Conservation (phyloP, 2,329 filamentous ascomycete genomes). For the Aspergillus quadricinctus region DNA sequence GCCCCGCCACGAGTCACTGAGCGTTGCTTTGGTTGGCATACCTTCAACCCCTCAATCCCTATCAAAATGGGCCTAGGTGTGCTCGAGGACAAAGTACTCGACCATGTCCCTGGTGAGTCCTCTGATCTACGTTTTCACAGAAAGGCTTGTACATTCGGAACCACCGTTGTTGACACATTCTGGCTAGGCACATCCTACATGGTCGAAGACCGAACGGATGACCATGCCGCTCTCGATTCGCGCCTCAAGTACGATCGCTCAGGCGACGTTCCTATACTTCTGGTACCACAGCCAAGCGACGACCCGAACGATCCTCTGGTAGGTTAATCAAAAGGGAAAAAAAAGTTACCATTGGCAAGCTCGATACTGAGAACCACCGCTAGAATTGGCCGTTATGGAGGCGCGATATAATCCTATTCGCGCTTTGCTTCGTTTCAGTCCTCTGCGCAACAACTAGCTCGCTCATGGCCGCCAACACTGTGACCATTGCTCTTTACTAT, state of each 20-base stretch:
- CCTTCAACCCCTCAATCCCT: background rate
- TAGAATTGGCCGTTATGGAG: constrained; percentile 83
- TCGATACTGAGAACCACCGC: background rate
- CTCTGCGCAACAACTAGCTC: constrained; percentile 81
- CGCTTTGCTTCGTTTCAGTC: constrained; percentile 75
- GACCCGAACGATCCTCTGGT: constrained; percentile 85
- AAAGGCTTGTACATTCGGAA: background rate
- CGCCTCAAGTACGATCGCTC: constrained; percentile 68
- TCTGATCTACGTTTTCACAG: background rate
- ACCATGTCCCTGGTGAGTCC: constrained; percentile 68
- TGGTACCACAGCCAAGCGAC: constrained; percentile 86
- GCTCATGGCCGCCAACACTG: constrained; percentile 81
- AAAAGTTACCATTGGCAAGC: background rate
- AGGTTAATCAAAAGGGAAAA: constrained; percentile 16
- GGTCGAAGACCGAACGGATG: constrained; percentile 50
- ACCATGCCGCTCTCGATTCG: constrained; percentile 31
- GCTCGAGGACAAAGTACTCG: constrained; percentile 61
- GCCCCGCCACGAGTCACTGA: background rate
- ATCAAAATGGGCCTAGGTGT: constrained; percentile 65
- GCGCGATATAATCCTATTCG: constrained; percentile 73
- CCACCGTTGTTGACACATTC: background rate
- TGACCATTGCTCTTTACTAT: constrained; percentile 69
- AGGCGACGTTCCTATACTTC: constrained; percentile 65
- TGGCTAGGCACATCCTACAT: constrained; percentile 48
- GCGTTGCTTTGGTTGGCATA: background rate